Percentiles rank a stretch among this genome's conserved stretches.
Evolutionary conservation across 768 basidiomycete species (phyloP).

Genomic region (Sporobolomyces roseus): DNA sequence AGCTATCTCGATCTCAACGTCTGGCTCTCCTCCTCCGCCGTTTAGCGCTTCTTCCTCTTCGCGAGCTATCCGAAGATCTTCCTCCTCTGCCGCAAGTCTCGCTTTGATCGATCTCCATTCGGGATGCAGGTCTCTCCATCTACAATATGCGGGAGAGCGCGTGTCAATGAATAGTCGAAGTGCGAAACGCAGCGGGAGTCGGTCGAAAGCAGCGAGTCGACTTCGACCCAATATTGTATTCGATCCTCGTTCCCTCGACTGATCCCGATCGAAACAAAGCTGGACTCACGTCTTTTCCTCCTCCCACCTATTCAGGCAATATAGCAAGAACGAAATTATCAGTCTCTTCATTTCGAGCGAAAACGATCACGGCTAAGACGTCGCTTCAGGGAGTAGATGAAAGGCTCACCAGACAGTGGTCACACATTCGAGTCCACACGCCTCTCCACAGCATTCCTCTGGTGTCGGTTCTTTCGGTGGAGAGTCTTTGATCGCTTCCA

Average conservation of each 20-base stretch:
- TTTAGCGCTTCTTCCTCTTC: constrained; percentile 27
- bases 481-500: constrained; percentile 1
- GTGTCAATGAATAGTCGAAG: too few species aligned
- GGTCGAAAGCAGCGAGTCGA: too few species aligned
- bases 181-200: too few species aligned
- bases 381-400: too few species aligned
- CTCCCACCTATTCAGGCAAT: constrained; percentile 27
- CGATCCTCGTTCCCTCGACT: too few species aligned
- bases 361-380: too few species aligned
- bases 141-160: background rate
- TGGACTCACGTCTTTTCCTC: constrained; percentile 33
- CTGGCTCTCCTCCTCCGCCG: background rate
- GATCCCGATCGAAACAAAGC: too few species aligned
- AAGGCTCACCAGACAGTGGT: constrained; percentile 11
- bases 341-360: background rate
- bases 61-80: constrained; percentile 12
- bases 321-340: background rate
- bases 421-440: constrained; percentile 27
- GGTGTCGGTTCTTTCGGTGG: constrained; percentile 27
- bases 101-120: constrained; percentile 27
- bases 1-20: background rate
- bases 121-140: constrained; percentile 28
- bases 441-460: constrained; percentile 20
- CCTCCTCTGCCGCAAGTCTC: constrained; percentile 23
- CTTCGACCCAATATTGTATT: too few species aligned